Conservation (phyloP, 2,329 filamentous ascomycete genomes). For the Penicillium sp. region DNA sequence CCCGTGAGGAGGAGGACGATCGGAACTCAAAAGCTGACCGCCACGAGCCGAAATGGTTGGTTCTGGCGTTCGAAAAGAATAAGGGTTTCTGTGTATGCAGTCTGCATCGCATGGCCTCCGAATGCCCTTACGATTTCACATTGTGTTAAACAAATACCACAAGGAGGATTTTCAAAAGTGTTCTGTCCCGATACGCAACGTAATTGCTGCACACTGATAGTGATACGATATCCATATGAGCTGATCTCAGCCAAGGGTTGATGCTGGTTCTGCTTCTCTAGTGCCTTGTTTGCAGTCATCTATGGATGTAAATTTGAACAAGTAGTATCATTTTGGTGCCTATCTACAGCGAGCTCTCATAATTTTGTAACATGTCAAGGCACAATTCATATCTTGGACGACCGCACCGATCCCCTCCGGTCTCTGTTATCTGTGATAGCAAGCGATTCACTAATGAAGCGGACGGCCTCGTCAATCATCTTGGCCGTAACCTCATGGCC, state of each 20-base stretch:
- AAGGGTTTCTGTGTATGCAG: conserved; percentile 38
- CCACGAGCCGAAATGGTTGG: conserved; percentile 27
- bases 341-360: neutral
- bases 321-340: neutral
- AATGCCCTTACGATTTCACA: conserved; percentile 39
- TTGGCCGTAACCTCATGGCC: conserved; percentile 57
- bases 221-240: neutral
- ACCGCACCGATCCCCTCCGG: conserved; percentile 31
- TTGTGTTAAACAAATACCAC: conserved; percentile 39
- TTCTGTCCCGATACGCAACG: neutral
- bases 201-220: neutral
- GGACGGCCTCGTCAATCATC: conserved; percentile 57
- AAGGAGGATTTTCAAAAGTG: conserved; percentile 28
- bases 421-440: conserved; percentile 17
- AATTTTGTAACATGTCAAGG: neutral
- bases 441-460: conserved; percentile 51
- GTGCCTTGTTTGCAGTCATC: neutral
- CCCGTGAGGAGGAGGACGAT: conserved; percentile 24
- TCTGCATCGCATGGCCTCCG: conserved; percentile 36
- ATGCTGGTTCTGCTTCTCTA: neutral
- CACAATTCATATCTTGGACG: conserved; percentile 33
- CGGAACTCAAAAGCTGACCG: conserved; percentile 32
- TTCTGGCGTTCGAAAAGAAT: conserved; percentile 34
- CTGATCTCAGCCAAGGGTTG: neutral
- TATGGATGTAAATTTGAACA: neutral